phyloP scores from a whole-genome alignment of 352 stramenopile genomes.

The Phytophthora sp. region DNA sequence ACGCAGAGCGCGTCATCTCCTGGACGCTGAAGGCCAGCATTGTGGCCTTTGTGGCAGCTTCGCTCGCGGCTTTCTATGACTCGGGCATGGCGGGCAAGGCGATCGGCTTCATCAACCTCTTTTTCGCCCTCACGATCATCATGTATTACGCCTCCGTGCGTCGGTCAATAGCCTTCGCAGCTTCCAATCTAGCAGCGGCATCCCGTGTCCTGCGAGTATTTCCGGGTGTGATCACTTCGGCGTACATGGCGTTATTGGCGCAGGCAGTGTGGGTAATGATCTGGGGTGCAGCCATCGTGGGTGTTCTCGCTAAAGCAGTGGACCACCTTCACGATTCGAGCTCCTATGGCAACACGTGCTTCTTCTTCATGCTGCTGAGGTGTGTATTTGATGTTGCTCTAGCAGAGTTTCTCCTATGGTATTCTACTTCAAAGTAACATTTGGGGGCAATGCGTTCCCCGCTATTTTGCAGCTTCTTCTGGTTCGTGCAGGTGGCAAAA shows the following conservation, averaged over 20 bases:
- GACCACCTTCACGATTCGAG: slow-evolving; percentile 56
- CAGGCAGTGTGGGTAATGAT: slow-evolving; percentile 79
- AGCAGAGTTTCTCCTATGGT: neutral
- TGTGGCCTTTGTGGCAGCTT: slow-evolving; percentile 53
- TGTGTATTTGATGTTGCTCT: slow-evolving; percentile 18
- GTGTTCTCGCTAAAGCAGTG: slow-evolving; percentile 68
- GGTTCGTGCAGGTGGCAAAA: slow-evolving; percentile 85
- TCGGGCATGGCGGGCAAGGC: slow-evolving; percentile 76
- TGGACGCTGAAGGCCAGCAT: slow-evolving; percentile 75
- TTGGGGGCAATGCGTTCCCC: slow-evolving; percentile 1
- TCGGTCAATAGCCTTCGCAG: slow-evolving; percentile 80
- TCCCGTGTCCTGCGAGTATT: slow-evolving; percentile 80
- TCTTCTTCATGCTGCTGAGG: slow-evolving; percentile 90
- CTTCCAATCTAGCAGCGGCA: slow-evolving; percentile 74
- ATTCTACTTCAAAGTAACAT: too few relatives aligned
- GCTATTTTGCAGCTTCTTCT: slow-evolving; percentile 62
- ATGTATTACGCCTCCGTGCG: slow-evolving; percentile 72
- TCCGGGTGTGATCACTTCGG: slow-evolving; percentile 66
- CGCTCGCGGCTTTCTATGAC: slow-evolving; percentile 68
- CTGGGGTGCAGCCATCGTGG: slow-evolving; percentile 79
- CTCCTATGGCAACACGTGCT: slow-evolving; percentile 71
- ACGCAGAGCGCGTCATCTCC: slow-evolving; percentile 73
- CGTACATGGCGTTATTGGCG: slow-evolving; percentile 66
- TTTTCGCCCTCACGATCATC: slow-evolving; percentile 66
- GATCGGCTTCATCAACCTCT: slow-evolving; percentile 85